These are phyloP conservation scores for Oryza meridionalis DNA, from an alignment of 176 grass and related monocot species.

Conservation along the genomic window DNA sequence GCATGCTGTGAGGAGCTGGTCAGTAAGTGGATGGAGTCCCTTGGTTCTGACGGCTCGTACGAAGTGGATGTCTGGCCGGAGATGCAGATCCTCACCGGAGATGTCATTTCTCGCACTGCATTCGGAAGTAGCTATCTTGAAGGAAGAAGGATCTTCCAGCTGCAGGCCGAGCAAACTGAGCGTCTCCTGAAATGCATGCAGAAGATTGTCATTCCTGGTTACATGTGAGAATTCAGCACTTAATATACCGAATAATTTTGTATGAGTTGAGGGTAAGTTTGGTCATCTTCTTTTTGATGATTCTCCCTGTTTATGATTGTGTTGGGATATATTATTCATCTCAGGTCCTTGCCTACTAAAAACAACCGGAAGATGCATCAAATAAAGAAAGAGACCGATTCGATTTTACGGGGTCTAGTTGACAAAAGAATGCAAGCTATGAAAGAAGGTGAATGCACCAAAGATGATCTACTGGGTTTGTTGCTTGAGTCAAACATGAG, in stretches of 20 bases:
- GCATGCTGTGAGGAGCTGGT: conserved; percentile 57
- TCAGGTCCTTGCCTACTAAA: conserved; percentile 57
- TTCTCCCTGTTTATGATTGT: no score
- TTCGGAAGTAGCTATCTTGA: conserved; percentile 58
- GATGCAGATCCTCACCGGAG: conserved; percentile 63
- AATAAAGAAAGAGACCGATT: conserved; percentile 44
- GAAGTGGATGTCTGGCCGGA: conserved; percentile 60
- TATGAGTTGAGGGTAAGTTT: background rate
- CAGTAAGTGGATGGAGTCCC: conserved; percentile 45
- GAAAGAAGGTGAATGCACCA: conserved; percentile 41
- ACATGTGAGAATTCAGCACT: conserved; percentile 40
- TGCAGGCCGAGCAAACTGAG: conserved; percentile 47
- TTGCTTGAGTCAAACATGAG: conserved; percentile 64
- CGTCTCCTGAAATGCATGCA: conserved; percentile 10
- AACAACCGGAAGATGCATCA: conserved; percentile 48
- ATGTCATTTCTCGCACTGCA: conserved; percentile 62
- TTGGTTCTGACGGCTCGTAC: conserved; percentile 19
- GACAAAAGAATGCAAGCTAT: conserved; percentile 48
- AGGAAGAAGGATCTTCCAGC: conserved; percentile 59
- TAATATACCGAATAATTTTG: background rate
- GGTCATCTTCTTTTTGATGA: no score
- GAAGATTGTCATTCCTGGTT: conserved; percentile 44
- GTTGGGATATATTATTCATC: background rate
- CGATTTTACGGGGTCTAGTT: conserved; percentile 48
- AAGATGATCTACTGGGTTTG: conserved; percentile 51